phyloP scores from a whole-genome alignment of 169 alveolate genomes.

The Cryptosporidium sp. region DNA sequence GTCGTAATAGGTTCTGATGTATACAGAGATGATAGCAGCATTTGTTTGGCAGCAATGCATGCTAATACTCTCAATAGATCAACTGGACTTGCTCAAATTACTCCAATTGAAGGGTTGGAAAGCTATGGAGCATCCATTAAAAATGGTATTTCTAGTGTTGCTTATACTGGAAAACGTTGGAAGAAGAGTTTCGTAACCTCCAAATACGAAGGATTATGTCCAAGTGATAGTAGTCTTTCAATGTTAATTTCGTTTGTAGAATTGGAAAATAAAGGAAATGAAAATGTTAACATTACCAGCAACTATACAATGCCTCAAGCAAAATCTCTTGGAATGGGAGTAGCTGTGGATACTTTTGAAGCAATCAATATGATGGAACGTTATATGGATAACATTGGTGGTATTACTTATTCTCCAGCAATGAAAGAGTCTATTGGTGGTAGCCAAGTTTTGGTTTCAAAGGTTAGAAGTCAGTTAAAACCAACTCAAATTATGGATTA shows the following conservation, averaged over 20 bases:
- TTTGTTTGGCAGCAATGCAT: constrained; percentile 66
- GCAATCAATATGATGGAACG: constrained; percentile 70
- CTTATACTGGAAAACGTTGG: constrained; percentile 64
- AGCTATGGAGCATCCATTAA: constrained; percentile 57
- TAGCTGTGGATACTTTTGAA: constrained; percentile 72
- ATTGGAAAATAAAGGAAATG: constrained; percentile 4
- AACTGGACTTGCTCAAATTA: constrained; percentile 52
- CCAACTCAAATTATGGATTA: constrained; percentile 76
- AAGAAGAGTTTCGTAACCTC: constrained; percentile 64
- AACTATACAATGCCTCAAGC: constrained; percentile 40
- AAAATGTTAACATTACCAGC: not conserved
- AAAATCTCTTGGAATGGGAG: constrained; percentile 52
- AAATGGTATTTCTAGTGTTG: constrained; percentile 65
- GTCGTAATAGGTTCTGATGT: constrained; percentile 73
- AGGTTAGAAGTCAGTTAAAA: constrained; percentile 58
- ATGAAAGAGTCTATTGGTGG: constrained; percentile 74
- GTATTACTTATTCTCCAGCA: constrained; percentile 54
- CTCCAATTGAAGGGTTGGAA: constrained; percentile 74
- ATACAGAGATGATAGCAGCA: constrained; percentile 73
- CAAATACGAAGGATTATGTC: constrained; percentile 61
- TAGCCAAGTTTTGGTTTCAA: constrained; percentile 66
- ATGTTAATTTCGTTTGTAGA: constrained; percentile 63
- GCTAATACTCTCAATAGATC: constrained; percentile 63
- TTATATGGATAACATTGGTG: constrained; percentile 71
- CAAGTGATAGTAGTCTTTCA: constrained; percentile 65